These are phyloP conservation scores for Holtermannia corniformis DNA, from an alignment of 768 basidiomycete genomes.

Conservation along the genomic window DNA sequence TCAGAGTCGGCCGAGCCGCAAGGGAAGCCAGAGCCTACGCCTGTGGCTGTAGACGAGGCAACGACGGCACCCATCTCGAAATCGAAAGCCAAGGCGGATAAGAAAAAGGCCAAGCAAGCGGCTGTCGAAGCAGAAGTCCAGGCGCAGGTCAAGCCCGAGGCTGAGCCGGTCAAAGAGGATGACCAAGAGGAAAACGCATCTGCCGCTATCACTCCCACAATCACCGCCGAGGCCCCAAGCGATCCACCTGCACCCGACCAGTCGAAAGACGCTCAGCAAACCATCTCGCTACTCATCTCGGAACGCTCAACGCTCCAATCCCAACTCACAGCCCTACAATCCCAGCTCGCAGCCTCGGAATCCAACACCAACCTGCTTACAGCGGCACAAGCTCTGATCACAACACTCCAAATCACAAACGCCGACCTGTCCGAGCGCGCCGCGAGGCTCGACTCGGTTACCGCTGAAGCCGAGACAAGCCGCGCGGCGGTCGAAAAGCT, in stretches of 20 bases:
- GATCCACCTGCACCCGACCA: constrained; percentile 3
- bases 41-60: neutral
- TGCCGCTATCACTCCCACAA: neutral
- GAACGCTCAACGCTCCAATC: constrained; percentile 28
- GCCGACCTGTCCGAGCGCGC: constrained; percentile 6
- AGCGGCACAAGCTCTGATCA: constrained; percentile 24
- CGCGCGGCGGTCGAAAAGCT: constrained; percentile 2
- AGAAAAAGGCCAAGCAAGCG: neutral
- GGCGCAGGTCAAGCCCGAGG: neutral
- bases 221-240: neutral
- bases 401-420: constrained; percentile 25
- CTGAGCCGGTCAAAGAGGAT: neutral
- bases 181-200: constrained; percentile 7
- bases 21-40: neutral
- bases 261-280: constrained; percentile 18
- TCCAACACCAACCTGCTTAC: constrained; percentile 4
- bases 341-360: constrained; percentile 7
- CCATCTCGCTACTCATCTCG: constrained; percentile 24
- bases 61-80: neutral
- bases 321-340: constrained; percentile 16
- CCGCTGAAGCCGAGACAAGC: constrained; percentile 2
- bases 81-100: neutral
- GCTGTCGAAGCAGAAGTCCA: constrained; percentile 11
- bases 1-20: neutral
- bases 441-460: neutral